Evolutionary conservation across 2,329 filamentous ascomycete species (phyloP), one percentile per base, ranked within the genome.

Genomic region (Aspergillus costaricaensis): DNA sequence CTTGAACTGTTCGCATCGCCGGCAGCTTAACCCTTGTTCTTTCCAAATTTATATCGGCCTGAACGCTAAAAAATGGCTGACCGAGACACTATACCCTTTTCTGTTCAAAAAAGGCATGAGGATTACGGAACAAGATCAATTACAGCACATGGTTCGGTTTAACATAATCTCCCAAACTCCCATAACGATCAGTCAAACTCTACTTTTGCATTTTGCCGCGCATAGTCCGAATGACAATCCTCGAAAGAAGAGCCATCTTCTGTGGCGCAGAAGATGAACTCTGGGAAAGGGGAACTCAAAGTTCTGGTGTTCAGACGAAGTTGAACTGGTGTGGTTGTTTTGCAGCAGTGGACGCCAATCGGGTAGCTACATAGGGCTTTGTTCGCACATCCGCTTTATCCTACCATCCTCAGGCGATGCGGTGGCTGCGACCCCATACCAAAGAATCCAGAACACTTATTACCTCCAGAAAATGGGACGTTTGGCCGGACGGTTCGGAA

Each of bases 291-390:
- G n/a, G 14, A 23, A 14, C 30, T 30, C 17, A 23, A 4, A 5
- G n/a, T 43, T 17, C 15, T 47, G 39, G 15, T n/a, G 14, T 39
- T 21, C 17, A 19, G 30, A 43, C 36, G 17, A 36, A 19, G 27
- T 55, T 43, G 10, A 47, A n/a, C 10, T 21, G 32, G 52, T 32
- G 53, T 53, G 63, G 57, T 39, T 43, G 50, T 61, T 69, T 69
- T 60, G 59, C 59, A 55, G 49, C 38, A 44, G 55, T 57, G 52
- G 15, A 43, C 47, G 47, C 47, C 38, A 36, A 59, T 17, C 72
- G 72, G 72, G 57, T 70, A 68, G 61, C 58, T 32, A 67, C 71
- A 72, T 70, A 67, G 67, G 69, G 69, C 67, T 69, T 66, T 63
- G 61, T 66, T 59, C 57, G 55, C 30, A 30, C 51, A 41, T 58